Evolutionary conservation across 306 rosid genomes (phyloP).

Genomic region (Pachyrhizus erosus): DNA sequence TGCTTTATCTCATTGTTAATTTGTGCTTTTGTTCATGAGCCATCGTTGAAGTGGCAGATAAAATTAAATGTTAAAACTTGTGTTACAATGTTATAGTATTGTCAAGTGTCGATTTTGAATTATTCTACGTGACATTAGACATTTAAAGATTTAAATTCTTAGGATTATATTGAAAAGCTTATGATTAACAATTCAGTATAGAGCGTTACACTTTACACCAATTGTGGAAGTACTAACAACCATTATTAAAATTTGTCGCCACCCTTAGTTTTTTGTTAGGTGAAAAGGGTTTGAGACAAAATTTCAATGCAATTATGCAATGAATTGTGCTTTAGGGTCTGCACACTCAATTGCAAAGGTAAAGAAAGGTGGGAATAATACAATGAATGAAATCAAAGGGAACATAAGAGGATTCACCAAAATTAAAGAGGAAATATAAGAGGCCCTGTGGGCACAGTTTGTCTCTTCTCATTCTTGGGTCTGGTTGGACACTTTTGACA

Average conservation of each 20-base stretch:
- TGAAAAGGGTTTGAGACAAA: background rate
- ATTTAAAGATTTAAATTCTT: too few species aligned
- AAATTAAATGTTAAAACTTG: too few species aligned
- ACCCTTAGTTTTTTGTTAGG: background rate
- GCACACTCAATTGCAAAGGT: background rate
- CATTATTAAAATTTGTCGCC: background rate
- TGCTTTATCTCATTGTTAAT: too few species aligned
- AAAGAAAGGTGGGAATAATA: background rate
- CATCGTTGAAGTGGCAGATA: too few species aligned
- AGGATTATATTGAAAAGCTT: too few species aligned
- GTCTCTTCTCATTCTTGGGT: background rate
- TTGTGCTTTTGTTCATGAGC: too few species aligned
- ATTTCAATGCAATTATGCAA: background rate
- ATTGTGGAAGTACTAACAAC: too few species aligned
- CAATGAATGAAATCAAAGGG: background rate
- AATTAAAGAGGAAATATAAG: background rate
- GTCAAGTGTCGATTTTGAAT: too few species aligned
- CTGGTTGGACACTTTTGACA: background rate
- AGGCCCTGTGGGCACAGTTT: background rate
- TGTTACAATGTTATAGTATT: too few species aligned
- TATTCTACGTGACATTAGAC: too few species aligned
- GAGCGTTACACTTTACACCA: too few species aligned
- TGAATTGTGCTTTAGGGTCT: background rate
- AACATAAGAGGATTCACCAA: background rate
- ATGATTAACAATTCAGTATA: too few species aligned